Evolutionary conservation across 1,284 basidiomycete species (phyloP).

Genomic region (Ustilago xerochloae): DNA sequence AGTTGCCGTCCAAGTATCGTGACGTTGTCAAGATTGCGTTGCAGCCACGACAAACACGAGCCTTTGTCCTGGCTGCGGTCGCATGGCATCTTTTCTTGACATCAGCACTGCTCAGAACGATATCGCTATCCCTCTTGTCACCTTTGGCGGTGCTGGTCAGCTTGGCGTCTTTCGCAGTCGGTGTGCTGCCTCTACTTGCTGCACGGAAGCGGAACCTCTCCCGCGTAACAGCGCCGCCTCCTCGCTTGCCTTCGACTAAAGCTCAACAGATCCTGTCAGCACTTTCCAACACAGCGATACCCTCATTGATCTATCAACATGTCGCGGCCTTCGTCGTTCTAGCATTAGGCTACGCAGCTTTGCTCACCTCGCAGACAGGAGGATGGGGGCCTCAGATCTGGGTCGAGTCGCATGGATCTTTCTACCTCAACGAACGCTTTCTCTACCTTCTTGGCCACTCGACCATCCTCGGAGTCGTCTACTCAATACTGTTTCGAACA

Average conservation of each 20-base stretch:
- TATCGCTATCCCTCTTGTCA: slow-evolving; percentile 14
- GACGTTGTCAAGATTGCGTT: slow-evolving; percentile 51
- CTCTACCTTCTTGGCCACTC: slow-evolving; percentile 30
- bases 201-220: slow-evolving; percentile 34
- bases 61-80: slow-evolving; percentile 40
- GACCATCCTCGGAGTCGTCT: slow-evolving; percentile 27
- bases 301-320: slow-evolving; percentile 13
- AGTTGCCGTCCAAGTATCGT: slow-evolving; percentile 43
- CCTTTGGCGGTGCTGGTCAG: slow-evolving; percentile 15
- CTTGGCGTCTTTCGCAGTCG: slow-evolving; percentile 27
- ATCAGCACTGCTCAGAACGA: slow-evolving; percentile 15
- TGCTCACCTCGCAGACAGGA: slow-evolving; percentile 8
- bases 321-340: slow-evolving; percentile 19
- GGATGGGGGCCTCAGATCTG: slow-evolving; percentile 47
- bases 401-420: slow-evolving; percentile 49
- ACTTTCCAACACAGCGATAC: slow-evolving; percentile 1
- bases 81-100: slow-evolving; percentile 36
- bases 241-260: slow-evolving; percentile 5
- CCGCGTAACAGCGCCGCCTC: slow-evolving; percentile 6
- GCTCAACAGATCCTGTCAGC: slow-evolving; percentile 19
- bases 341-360: slow-evolving; percentile 20
- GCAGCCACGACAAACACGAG: slow-evolving; percentile 52
- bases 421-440: slow-evolving; percentile 58
- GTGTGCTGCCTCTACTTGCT: slow-evolving; percentile 40
- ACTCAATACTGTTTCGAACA: slow-evolving; percentile 19